phyloP scores from a whole-genome alignment of 139 green algal genomes.

The Chara braunii region DNA sequence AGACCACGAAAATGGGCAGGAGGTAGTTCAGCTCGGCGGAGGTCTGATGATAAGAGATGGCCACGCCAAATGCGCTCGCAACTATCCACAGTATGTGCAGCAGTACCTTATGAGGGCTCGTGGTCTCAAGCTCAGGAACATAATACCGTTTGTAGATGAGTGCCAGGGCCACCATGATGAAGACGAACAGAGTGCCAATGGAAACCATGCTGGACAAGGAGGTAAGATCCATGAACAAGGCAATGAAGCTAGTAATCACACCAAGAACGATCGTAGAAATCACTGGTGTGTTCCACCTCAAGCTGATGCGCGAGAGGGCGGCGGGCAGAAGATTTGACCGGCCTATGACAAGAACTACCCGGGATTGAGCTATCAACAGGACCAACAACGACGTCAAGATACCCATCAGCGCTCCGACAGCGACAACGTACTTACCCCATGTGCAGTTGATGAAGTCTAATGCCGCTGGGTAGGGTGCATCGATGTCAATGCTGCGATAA shows the following conservation, averaged over 20 bases:
- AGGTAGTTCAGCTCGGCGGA: slow-evolving; percentile 10
- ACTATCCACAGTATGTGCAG: slow-evolving; percentile 4
- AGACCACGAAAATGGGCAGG: slow-evolving; percentile 10
- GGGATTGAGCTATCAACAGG: slow-evolving; percentile 61
- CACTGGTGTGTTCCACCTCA: slow-evolving; percentile 47
- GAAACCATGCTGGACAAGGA: slow-evolving; percentile 72
- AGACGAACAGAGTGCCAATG: slow-evolving; percentile 78
- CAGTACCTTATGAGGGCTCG: background rate
- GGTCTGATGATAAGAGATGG: slow-evolving; percentile 13
- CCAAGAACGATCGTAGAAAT: slow-evolving; percentile 48
- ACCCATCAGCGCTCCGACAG: slow-evolving; percentile 28
- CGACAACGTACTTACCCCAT: slow-evolving; percentile 32
- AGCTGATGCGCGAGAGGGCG: slow-evolving; percentile 54
- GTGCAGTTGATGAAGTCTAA: slow-evolving; percentile 34
- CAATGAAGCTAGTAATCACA: slow-evolving; percentile 45
- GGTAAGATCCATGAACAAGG: slow-evolving; percentile 70
- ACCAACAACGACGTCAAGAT: slow-evolving; percentile 38
- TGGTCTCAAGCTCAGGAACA: background rate
- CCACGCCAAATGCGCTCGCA: background rate
- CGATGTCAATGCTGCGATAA: slow-evolving; percentile 41
- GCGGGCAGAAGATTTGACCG: slow-evolving; percentile 62
- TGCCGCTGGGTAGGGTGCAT: slow-evolving; percentile 46
- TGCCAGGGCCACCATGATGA: slow-evolving; percentile 57
- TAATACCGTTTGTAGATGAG: too few relatives aligned
- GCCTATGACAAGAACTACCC: slow-evolving; percentile 71